A percentile compares a stretch with the other conserved stretches of the same genome.
Conservation (phyloP, 1,139 yeast species). For the Kodamaea arcana region DNA sequence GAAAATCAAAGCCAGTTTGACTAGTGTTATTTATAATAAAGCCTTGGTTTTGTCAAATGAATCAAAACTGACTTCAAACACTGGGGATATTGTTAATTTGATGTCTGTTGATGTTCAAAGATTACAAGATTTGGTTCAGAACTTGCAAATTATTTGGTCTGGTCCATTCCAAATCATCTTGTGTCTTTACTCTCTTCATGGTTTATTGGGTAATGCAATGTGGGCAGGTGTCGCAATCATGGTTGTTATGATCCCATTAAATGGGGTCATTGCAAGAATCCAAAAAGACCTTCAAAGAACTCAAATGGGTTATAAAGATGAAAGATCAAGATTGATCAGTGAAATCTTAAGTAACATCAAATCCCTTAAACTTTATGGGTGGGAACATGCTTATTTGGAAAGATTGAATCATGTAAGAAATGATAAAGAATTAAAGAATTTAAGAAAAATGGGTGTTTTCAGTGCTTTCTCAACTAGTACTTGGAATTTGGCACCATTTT, state of each 20-base stretch:
- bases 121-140: constrained; percentile 83
- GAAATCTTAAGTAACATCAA: constrained; percentile 90
- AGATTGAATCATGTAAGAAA: constrained; percentile 80
- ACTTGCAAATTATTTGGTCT: constrained; percentile 87
- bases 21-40: constrained; percentile 75
- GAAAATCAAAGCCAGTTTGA: constrained; percentile 78
- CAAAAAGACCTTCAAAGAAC: constrained; percentile 73
- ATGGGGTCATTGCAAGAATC: constrained; percentile 65
- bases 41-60: constrained; percentile 79
- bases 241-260: constrained; percentile 81
- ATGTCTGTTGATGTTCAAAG: constrained; percentile 98
- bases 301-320: constrained; percentile 46
- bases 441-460: constrained; percentile 73
- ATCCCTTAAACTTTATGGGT: constrained; percentile 86
- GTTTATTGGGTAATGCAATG: constrained; percentile 83
- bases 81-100: constrained; percentile 96
- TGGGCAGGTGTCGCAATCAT: constrained; percentile 93
- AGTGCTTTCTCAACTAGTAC: constrained; percentile 72
- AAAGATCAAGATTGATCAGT: constrained; percentile 57
- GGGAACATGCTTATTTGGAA: constrained; percentile 84
- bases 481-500: constrained; percentile 84
- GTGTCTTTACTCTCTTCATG: constrained; percentile 73
- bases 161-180: constrained; percentile 90
- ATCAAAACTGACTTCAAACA: constrained; percentile 70
- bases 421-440: constrained; percentile 76